A percentile compares a stretch with the other conserved stretches of the same genome.
These are phyloP conservation scores for Clarireedia paspali DNA, from an alignment of 2,329 filamentous ascomycete genomes.

Conservation along the genomic window DNA sequence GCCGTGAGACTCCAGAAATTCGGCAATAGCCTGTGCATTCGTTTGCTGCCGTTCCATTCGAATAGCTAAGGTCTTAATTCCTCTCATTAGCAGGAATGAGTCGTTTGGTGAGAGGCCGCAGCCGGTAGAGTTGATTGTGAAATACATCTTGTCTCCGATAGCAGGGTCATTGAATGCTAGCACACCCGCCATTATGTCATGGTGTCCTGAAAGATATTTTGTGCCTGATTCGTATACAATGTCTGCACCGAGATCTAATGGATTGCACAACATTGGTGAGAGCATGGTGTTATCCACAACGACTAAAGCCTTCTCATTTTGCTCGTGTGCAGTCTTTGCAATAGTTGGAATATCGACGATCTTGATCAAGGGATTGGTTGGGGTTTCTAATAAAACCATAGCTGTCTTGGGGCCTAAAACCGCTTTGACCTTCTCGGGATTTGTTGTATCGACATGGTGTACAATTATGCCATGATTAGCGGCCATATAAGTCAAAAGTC, in stretches of 20 bases:
- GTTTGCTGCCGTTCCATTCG: constrained; percentile 98
- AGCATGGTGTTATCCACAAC: constrained; percentile 99
- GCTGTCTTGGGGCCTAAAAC: constrained; percentile 74
- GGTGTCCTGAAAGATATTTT: constrained; percentile 95
- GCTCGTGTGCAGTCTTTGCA: constrained; percentile 65
- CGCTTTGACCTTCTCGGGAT: constrained; percentile 59
- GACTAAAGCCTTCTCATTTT: constrained; percentile 72
- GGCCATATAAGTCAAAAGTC: constrained; percentile 84
- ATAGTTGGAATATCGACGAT: constrained; percentile 87
- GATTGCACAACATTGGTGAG: constrained; percentile 88
- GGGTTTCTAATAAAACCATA: constrained; percentile 93
- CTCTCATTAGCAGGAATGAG: constrained; percentile 89
- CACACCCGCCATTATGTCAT: constrained; percentile 98
- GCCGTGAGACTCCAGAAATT: constrained; percentile 83
- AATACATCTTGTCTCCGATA: constrained; percentile 85
- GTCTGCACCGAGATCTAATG: constrained; percentile 87
- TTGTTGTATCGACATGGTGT: constrained; percentile 92
- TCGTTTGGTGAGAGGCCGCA: constrained; percentile 94
- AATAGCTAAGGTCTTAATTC: constrained; percentile 92
- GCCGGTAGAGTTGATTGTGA: constrained; percentile 93
- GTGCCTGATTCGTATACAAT: constrained; percentile 97
- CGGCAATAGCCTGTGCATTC: constrained; percentile 84
- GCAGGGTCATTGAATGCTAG: constrained; percentile 80
- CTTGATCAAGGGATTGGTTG: constrained; percentile 97
- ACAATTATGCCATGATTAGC: constrained; percentile 87